Evolutionary conservation across 331 rosid genomes (phyloP), one percentile per base, ranked within the genome.

Genomic region (Phaseolus coccineus): DNA sequence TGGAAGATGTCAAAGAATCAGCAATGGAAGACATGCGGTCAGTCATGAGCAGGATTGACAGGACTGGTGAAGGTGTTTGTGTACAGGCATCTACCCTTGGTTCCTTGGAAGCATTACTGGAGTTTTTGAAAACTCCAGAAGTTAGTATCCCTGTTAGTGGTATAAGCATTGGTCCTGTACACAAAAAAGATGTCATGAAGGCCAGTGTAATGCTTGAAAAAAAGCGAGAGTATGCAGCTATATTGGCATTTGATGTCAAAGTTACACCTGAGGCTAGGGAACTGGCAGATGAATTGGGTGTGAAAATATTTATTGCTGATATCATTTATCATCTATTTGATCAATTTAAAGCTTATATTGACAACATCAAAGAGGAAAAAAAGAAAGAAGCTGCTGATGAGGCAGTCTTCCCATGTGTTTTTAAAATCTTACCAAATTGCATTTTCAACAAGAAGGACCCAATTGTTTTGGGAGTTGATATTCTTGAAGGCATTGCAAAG

Each of bases 61-160:
- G 75, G 93, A 90, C 87, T 40, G 99, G 99, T 8, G 99, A 93
- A 81, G 99, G 99, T 64, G 99, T 96, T 82, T 96, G 96, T 59
- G 99, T 96, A 12, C 99, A 96, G 78, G 97, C 99, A 79, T 96
- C 99, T 66, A 93, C 98, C 62, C 92, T 96, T 40, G 99, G 99
- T 50, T 96, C 99, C 22, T 85, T 96, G 93, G 99, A 96, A 90
- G 98, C 99, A 33, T 84, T 96, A 80, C 77, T 96, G 73, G 98
- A 96, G 89, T 96, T 93, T 85, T 78, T 96, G 87, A 96, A 96
- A 85, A 89, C 94, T 11, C 97, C 96, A 2, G 99, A 77, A 24
- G 98, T 96, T 78, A 96, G 69, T 52, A 96, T 96, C 84, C 99
- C 99, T 68, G 99, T 96, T 68, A 93, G 99, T 85, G 90, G 94